Conservation (phyloP, 2,329 filamentous ascomycete species). For the Leptographium wingfieldii region DNA sequence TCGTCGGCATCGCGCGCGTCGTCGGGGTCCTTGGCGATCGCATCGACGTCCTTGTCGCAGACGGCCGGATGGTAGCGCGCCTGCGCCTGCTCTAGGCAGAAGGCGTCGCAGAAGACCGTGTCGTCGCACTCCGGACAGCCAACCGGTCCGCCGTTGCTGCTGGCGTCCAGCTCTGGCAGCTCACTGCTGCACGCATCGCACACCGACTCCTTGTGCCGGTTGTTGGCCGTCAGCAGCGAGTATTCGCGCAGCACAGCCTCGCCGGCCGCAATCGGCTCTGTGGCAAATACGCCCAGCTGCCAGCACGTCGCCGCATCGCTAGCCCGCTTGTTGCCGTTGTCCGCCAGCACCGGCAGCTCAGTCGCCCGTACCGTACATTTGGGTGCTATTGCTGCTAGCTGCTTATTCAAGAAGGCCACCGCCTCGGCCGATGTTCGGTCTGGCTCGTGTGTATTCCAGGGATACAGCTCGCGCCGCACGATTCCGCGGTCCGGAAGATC, state of each 20-base stretch:
- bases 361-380: conserved; percentile 71
- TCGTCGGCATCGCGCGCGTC: conserved; percentile 46
- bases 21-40: conserved; percentile 50
- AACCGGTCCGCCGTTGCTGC: conserved; percentile 38
- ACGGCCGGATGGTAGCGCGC: conserved; percentile 51
- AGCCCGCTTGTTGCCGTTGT: conserved; percentile 28
- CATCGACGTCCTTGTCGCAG: conserved; percentile 54
- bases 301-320: conserved; percentile 34
- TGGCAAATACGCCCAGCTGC: conserved; percentile 86
- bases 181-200: conserved; percentile 81
- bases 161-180: conserved; percentile 47
- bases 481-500: conserved; percentile 56
- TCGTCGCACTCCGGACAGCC: conserved; percentile 50
- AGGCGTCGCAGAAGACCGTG: conserved; percentile 52
- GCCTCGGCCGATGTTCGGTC: conserved; percentile 59
- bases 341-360: conserved; percentile 58
- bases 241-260: conserved; percentile 70
- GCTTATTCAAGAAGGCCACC: conserved; percentile 57
- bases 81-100: conserved; percentile 45
- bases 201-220: conserved; percentile 70
- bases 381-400: conserved; percentile 57
- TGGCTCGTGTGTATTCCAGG: conserved; percentile 55
- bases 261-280: conserved; percentile 62
- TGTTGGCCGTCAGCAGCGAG: conserved; percentile 79
- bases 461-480: conserved; percentile 59